These are phyloP conservation scores for Colletotrichum falcatum DNA, from an alignment of 2,329 filamentous ascomycete species.

Conservation along the genomic window DNA sequence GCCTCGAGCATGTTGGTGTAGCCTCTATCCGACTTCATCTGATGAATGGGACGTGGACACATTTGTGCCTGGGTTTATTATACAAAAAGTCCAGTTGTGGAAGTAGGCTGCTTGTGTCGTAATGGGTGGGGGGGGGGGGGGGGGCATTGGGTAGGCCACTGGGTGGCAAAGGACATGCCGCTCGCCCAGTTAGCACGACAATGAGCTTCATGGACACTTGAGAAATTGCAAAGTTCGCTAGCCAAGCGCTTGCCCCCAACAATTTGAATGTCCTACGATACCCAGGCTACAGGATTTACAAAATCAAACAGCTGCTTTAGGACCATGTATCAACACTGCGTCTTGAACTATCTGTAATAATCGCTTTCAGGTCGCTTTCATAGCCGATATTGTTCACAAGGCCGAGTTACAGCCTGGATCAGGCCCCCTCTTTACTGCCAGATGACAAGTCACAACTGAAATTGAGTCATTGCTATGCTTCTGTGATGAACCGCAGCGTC, in stretches of 20 bases:
- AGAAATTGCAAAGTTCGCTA: not conserved
- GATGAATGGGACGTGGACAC: not conserved
- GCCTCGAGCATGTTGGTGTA: not conserved
- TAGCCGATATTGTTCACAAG: not conserved
- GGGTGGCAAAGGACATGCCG: constrained; percentile 5
- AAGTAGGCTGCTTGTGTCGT: not conserved
- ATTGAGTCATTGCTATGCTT: not conserved
- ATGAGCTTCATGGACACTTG: not conserved
- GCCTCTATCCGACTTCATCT: not conserved
- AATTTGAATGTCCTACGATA: not conserved
- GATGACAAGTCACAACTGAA: not conserved
- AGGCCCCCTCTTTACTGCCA: not conserved
- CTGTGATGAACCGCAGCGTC: not conserved
- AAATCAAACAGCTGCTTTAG: not conserved
- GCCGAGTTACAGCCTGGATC: not conserved
- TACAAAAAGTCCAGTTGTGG: not conserved
- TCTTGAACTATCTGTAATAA: not conserved
- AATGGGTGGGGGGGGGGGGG: constrained; percentile 3
- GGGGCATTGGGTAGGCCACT: not conserved
- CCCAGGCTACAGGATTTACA: not conserved
- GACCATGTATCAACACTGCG: not conserved
- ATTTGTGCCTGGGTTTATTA: not conserved
- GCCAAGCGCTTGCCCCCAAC: not conserved
- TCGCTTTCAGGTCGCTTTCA: not conserved
- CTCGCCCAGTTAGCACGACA: not conserved